phyloP scores from a whole-genome alignment of 2,329 filamentous ascomycete species.

The Boeremia exigua region DNA sequence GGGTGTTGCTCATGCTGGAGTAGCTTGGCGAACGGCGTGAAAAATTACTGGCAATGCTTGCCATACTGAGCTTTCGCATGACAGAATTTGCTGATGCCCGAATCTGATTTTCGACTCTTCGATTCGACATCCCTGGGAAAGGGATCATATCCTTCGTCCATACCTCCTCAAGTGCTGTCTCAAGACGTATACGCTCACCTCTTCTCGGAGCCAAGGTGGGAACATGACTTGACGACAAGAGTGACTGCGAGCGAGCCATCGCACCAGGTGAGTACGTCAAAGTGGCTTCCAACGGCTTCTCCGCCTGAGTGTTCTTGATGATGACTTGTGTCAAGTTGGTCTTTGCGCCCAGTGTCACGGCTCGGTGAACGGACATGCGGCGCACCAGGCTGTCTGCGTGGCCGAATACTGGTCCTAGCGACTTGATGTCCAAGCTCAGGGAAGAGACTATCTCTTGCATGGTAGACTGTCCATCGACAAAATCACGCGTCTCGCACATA shows the following conservation, averaged over 20 bases:
- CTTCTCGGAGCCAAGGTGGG: slow-evolving; percentile 76
- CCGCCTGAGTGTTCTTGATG: slow-evolving; percentile 80
- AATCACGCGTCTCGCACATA: slow-evolving; percentile 57
- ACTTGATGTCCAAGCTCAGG: slow-evolving; percentile 73
- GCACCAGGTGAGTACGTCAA: slow-evolving; percentile 54
- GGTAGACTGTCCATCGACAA: slow-evolving; percentile 56
- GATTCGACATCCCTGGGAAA: slow-evolving; percentile 79
- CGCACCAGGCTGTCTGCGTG: slow-evolving; percentile 70
- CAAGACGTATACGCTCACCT: slow-evolving; percentile 77
- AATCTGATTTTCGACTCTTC: slow-evolving; percentile 72
- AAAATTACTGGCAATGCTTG: slow-evolving; percentile 79
- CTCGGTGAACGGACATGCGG: slow-evolving; percentile 78
- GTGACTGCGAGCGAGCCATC: slow-evolving; percentile 79
- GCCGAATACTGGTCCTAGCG: slow-evolving; percentile 76
- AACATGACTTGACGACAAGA: slow-evolving; percentile 71
- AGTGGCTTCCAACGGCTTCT: slow-evolving; percentile 62
- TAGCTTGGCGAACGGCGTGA: slow-evolving; percentile 71
- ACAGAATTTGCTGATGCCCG: slow-evolving; percentile 82
- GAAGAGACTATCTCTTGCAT: slow-evolving; percentile 64
- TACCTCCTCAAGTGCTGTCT: slow-evolving; percentile 75
- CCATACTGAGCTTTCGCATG: slow-evolving; percentile 86
- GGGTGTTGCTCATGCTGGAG: slow-evolving; percentile 49
- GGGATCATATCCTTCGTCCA: slow-evolving; percentile 84
- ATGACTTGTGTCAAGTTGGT: slow-evolving; percentile 76
- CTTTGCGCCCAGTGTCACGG: slow-evolving; percentile 74